Conservation (phyloP, 225 moss, liverwort and hornwort species). For the Climacium dendroides region DNA sequence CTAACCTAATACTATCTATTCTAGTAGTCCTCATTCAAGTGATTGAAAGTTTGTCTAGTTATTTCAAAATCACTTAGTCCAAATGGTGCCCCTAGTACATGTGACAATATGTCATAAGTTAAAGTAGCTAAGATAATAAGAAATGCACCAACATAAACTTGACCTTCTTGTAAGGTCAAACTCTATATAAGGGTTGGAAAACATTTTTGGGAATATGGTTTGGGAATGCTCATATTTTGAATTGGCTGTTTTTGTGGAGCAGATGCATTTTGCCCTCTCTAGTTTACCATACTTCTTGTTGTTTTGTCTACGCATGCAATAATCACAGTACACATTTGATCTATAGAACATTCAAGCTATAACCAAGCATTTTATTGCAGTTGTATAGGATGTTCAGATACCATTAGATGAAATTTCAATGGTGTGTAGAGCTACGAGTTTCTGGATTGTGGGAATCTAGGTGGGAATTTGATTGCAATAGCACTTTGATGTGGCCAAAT, state of each 20-base stretch:
- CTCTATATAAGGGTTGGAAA: not conserved
- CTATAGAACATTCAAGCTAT: not conserved
- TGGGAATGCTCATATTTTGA: rapidly evolving
- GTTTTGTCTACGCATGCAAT: rapidly evolving
- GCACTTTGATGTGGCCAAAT: no score
- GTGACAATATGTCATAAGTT: not conserved
- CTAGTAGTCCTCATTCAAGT: no score
- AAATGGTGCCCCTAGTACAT: not conserved
- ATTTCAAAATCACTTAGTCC: not conserved
- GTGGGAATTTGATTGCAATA: no score
- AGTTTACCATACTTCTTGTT: rapidly evolving
- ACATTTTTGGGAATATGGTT: rapidly evolving
- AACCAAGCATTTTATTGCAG: not conserved
- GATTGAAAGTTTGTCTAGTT: no score
- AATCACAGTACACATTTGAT: rapidly evolving
- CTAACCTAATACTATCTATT: no score
- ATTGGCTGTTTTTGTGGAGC: rapidly evolving
- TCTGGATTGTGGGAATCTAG: no score
- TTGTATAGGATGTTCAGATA: not conserved
- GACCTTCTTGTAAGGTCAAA: not conserved
- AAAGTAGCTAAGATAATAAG: not conserved
- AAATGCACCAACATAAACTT: not conserved
- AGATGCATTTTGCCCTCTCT: no score
- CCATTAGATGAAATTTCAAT: no score
- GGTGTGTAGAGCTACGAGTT: no score